phyloP scores from a whole-genome alignment of 257 asterid genomes.

The Verbena officinalis region DNA sequence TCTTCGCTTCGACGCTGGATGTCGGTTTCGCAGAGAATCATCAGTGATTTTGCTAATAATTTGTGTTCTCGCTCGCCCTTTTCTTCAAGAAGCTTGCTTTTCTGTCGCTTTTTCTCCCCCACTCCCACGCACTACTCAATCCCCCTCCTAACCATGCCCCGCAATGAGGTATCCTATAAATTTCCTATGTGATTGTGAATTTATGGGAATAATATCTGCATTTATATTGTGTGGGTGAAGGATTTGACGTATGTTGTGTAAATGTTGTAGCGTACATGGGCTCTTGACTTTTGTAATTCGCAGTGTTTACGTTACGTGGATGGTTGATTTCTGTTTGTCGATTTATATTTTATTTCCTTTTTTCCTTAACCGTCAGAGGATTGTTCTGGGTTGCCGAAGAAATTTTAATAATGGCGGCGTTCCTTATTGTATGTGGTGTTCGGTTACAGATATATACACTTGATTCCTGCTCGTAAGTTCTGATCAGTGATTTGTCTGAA shows the following conservation, averaged over 20 bases:
- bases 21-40: conserved; percentile 48
- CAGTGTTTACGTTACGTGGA: neutral
- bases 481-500: conserved; percentile 10
- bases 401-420: neutral
- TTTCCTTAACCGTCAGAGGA: neutral
- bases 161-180: conserved; percentile 50
- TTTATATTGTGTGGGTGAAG: neutral
- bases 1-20: conserved; percentile 42
- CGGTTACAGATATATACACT: too few relatives aligned
- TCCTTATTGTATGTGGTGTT: neutral
- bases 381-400: neutral
- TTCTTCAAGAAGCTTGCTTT: conserved; percentile 31
- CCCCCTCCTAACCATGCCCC: conserved; percentile 47
- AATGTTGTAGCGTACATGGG: neutral
- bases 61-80: conserved; percentile 26
- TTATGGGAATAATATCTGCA: neutral
- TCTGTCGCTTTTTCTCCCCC: conserved; percentile 25
- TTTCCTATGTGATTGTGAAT: neutral
- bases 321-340: neutral
- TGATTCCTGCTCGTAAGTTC: neutral
- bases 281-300: neutral
- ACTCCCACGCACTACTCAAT: conserved; percentile 30
- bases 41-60: conserved; percentile 31
- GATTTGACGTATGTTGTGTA: neutral
- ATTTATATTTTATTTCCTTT: neutral